phyloP scores from a whole-genome alignment of 2,329 filamentous ascomycete genomes.

The Penicillium verrucosum region DNA sequence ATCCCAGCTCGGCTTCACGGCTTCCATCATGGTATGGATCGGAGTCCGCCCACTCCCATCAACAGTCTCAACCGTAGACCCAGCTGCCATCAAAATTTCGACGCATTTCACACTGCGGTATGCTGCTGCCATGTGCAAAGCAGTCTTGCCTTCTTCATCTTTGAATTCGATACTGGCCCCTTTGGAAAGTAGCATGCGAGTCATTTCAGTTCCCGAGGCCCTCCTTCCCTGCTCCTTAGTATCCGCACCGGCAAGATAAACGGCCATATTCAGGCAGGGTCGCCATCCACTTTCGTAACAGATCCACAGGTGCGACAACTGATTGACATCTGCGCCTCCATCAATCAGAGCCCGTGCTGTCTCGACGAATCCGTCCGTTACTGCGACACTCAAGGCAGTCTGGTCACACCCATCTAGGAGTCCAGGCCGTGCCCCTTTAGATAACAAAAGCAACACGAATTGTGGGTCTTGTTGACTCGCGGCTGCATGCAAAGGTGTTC shows the following conservation, averaged over 20 bases:
- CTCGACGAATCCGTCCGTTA: neutral
- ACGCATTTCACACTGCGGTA: neutral
- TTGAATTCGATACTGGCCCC: neutral
- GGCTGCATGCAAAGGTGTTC: neutral
- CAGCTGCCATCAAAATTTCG: neutral
- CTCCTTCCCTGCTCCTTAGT: neutral
- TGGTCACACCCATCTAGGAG: accelerated
- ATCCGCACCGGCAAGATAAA: no score
- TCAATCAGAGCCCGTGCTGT: neutral
- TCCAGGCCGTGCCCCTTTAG: neutral
- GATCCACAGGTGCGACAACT: neutral
- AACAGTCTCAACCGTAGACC: neutral
- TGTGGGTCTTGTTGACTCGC: neutral
- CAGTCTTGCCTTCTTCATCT: neutral
- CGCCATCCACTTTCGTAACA: neutral
- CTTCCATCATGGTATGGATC: neutral
- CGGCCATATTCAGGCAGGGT: neutral
- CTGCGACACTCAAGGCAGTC: neutral
- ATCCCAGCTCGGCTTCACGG: neutral
- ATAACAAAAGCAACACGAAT: neutral
- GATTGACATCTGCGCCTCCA: neutral
- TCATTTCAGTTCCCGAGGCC: neutral
- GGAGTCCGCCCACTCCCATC: neutral
- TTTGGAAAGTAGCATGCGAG: neutral
- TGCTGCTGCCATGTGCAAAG: neutral